Conservation (phyloP, 352 stramenopile species). For the Blastocystis sp. region DNA sequence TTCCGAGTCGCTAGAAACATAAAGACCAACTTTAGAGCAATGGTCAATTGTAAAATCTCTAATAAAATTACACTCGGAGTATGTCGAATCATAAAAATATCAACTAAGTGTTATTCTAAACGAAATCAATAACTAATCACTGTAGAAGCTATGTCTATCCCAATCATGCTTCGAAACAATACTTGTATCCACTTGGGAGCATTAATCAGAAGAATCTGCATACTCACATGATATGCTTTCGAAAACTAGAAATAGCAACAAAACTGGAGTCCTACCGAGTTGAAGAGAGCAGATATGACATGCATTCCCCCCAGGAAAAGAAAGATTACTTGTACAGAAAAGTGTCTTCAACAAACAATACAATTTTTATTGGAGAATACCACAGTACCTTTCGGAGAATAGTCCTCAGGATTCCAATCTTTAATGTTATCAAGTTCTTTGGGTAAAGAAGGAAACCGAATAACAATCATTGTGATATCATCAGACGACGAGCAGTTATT, state of each 20-base stretch:
- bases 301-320: neutral
- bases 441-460: neutral
- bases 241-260: neutral
- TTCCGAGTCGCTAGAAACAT: neutral
- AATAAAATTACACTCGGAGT: neutral
- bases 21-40: neutral
- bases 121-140: neutral
- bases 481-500: neutral
- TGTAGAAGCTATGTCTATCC: neutral
- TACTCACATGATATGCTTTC: neutral
- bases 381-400: neutral
- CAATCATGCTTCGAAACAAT: slow-evolving; percentile 51
- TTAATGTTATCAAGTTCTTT: neutral
- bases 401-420: neutral
- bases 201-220: slow-evolving; percentile 51
- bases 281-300: neutral
- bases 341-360: neutral
- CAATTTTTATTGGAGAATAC: neutral
- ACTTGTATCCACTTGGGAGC: neutral
- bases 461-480: slow-evolving; percentile 24
- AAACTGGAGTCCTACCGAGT: neutral
- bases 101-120: neutral
- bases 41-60: neutral
- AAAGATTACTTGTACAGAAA: neutral
- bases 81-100: neutral